Conservation (phyloP, 1,284 basidiomycete genomes). For the Sporisorium exsertum region DNA sequence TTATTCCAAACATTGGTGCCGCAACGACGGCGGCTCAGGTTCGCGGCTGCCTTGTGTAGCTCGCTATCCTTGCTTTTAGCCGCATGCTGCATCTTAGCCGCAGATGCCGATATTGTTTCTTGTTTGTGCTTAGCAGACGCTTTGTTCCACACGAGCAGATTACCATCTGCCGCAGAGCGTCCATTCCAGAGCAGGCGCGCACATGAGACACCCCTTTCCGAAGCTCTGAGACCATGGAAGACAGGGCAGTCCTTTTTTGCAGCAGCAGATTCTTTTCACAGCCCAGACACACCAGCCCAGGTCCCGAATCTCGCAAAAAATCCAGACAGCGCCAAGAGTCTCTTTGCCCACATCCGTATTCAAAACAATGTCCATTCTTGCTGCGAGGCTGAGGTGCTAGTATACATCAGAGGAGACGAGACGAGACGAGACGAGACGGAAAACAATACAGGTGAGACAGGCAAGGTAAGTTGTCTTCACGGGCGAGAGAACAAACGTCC, state of each 20-base stretch:
- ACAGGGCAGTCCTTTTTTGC: not conserved
- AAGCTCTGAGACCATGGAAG: not conserved
- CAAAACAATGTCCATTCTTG: not conserved
- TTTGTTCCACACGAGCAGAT: not conserved
- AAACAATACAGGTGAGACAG: too few relatives aligned
- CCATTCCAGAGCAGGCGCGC: not conserved
- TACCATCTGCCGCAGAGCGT: not conserved
- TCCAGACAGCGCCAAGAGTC: not conserved
- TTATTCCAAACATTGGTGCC: too few relatives aligned
- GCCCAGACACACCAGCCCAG: too few relatives aligned
- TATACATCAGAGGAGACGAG: not conserved
- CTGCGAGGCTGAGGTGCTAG: not conserved
- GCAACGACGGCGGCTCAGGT: too few relatives aligned
- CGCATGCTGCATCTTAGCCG: not conserved
- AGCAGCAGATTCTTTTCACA: too few relatives aligned
- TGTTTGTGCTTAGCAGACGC: not conserved
- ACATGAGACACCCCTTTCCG: not conserved
- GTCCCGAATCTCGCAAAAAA: too few relatives aligned
- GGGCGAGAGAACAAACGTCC: not conserved
- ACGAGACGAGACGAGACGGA: too few relatives aligned
- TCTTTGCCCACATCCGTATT: not conserved
- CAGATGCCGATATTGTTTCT: not conserved
- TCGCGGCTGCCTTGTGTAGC: not conserved
- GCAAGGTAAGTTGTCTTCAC: too few relatives aligned
- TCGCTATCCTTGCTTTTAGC: constrained; percentile 2